Percentiles rank a stretch among this genome's conserved stretches.
Evolutionary conservation across 345 rosid species (phyloP).

Genomic region (Gossypium stocksii): DNA sequence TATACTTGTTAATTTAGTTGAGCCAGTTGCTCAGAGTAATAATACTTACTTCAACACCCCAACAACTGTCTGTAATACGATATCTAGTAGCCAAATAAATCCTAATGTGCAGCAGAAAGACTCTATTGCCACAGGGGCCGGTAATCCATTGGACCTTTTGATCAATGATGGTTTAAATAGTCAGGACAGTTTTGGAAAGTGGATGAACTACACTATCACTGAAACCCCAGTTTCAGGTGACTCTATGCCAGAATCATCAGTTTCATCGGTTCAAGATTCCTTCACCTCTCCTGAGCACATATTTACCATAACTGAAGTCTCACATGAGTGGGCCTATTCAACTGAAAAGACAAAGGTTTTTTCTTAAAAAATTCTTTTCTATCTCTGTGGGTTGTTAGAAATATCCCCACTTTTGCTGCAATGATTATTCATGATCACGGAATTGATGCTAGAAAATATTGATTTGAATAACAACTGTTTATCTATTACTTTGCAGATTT

Average conservation of each 20-base stretch:
- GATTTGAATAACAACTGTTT: not conserved
- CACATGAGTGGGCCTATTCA: slow-evolving; percentile 79
- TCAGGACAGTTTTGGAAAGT: slow-evolving; percentile 80
- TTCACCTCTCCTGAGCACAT: slow-evolving; percentile 46
- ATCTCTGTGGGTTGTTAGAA: not conserved
- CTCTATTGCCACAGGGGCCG: slow-evolving; percentile 24
- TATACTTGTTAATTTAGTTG: slow-evolving; percentile 24
- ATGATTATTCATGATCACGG: not conserved
- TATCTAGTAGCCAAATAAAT: slow-evolving; percentile 31
- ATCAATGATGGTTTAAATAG: slow-evolving; percentile 52
- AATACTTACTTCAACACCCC: slow-evolving; percentile 25
- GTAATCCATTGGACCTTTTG: slow-evolving; percentile 43
- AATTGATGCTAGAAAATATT: slow-evolving; percentile 2
- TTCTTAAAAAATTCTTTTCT: not conserved
- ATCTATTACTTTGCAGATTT: slow-evolving; percentile 41
- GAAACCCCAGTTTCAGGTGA: slow-evolving; percentile 52
- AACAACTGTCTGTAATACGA: slow-evolving; percentile 28
- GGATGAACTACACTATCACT: slow-evolving; percentile 57
- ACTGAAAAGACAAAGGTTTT: slow-evolving; percentile 81
- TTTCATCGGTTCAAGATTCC: slow-evolving; percentile 38
- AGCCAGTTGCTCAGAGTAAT: slow-evolving; percentile 23
- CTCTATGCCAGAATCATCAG: slow-evolving; percentile 39
- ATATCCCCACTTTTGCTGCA: not conserved
- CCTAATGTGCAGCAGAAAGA: slow-evolving; percentile 32
- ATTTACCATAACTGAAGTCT: slow-evolving; percentile 72